Evolutionary conservation across 768 basidiomycete species (phyloP), one percentile per base, ranked within the genome.

Genomic region (Austroboletus eburneus): DNA sequence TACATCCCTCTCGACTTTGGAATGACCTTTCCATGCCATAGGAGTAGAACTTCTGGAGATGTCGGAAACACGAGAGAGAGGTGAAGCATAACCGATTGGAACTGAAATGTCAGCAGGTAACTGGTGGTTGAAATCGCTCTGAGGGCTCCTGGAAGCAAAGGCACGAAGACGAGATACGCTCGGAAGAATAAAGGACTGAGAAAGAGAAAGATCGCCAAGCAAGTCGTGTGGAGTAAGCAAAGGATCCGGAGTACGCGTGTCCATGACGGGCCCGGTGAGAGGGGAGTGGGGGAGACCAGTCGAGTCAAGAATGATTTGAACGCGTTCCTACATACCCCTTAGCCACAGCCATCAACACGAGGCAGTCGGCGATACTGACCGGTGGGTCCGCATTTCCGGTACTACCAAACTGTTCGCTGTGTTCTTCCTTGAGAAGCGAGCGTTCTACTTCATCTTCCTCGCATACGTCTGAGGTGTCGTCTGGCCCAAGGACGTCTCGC

Each of bases 81-180:
- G 71, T 12, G 81, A 78, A 5, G 80, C 80, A 20, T 68, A 55
- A 9, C 67, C n/a, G n/a, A n/a, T 68, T 46, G 71, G 67, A 17
- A 68, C 45, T 36, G 75, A 72, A 1, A 76, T 72, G 45, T 72
- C 72, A 18, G 72, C 57, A 14, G 77, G 73, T 36, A 67, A 64
- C 24, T 69, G 62, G 46, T 74, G 75, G 34, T 68, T 69, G 38
- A 70, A 66, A 14, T 77, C 73, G 16, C 69, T 57, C 13, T 61
- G 72, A 22, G 70, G 64, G 5, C 72, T 64, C 21, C 72, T 75
- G 12, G 81, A 79, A 6, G 76, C 73, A 57, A 74, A 75, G 12
- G 90, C 88, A 35, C 88, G 85, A 34, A 89, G 76, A n/a, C 88
- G 78, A 23, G 88, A 91, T 6, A 88, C 77, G n/a, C 73, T 77